A percentile compares a stretch with the other conserved stretches of the same genome.
Evolutionary conservation across 2,329 filamentous ascomycete genomes (phyloP).

Genomic region (Colletotrichum viniferum): DNA sequence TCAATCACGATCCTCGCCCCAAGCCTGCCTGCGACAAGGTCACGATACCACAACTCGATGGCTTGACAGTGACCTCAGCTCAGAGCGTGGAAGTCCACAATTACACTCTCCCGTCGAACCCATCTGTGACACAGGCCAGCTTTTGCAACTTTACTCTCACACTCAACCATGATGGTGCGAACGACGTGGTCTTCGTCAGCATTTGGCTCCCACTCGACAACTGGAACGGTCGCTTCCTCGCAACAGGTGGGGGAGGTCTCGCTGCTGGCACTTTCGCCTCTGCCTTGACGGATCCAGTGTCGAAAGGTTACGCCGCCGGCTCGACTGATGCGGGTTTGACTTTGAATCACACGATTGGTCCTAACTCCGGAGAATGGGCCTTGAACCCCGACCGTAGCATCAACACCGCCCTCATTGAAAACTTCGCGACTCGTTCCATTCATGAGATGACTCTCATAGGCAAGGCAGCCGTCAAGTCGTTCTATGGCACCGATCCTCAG

Average conservation of each 20-base stretch:
- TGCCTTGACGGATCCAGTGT: constrained; percentile 26
- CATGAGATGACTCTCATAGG: constrained; percentile 53
- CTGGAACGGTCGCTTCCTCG: constrained; percentile 25
- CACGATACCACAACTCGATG: not conserved
- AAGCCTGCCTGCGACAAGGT: not conserved
- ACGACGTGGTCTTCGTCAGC: constrained; percentile 21
- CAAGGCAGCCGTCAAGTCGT: constrained; percentile 50
- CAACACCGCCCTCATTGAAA: constrained; percentile 28
- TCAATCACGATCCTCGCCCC: not conserved
- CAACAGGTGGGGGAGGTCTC: constrained; percentile 23
- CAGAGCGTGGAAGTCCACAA: not conserved
- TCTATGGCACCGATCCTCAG: constrained; percentile 42
- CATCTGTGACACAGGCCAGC: not conserved
- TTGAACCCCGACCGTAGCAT: constrained; percentile 21
- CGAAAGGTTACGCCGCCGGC: constrained; percentile 30
- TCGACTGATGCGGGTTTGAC: constrained; percentile 29
- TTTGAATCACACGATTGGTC: constrained; percentile 13
- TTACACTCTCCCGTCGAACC: not conserved
- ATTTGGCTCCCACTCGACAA: constrained; percentile 25
- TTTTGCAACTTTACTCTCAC: constrained; percentile 25
- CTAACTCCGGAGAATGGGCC: constrained; percentile 3
- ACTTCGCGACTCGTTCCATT: constrained; percentile 37
- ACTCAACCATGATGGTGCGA: constrained; percentile 11
- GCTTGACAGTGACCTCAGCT: not conserved
- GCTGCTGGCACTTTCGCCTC: constrained; percentile 43